These are phyloP conservation scores for Chaetomiaceae sp. DNA, from an alignment of 2,329 filamentous ascomycete genomes.

Conservation along the genomic window DNA sequence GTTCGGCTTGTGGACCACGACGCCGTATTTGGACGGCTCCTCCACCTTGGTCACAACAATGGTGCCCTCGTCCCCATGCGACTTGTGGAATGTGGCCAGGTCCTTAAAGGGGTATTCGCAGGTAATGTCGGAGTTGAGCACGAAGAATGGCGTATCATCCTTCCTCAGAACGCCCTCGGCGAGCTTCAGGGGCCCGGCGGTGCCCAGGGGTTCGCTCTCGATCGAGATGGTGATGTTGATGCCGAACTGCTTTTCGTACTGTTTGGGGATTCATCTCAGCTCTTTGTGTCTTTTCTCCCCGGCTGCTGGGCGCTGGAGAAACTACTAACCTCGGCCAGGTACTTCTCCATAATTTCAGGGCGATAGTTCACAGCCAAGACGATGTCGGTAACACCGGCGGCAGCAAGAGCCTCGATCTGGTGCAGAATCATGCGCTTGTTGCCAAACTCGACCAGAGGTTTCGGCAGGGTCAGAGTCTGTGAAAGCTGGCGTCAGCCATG, in stretches of 20 bases:
- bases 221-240: constrained; percentile 97
- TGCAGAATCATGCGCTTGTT: constrained; percentile 99
- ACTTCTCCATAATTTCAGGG: constrained; percentile 94
- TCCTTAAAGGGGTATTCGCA: constrained; percentile 96
- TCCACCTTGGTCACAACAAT: constrained; percentile 99
- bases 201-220: constrained; percentile 91
- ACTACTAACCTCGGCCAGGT: constrained; percentile 75
- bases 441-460: constrained; percentile 95
- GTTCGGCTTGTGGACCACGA: constrained; percentile 93
- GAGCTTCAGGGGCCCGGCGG: constrained; percentile 90
- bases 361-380: constrained; percentile 98
- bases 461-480: constrained; percentile 92
- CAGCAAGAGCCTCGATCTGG: constrained; percentile 91
- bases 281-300: background rate
- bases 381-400: constrained; percentile 92
- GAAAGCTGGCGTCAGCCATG: constrained; percentile 20
- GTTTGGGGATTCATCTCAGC: constrained; percentile 11
- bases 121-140: constrained; percentile 96
- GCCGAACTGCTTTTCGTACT: constrained; percentile 89
- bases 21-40: constrained; percentile 98
- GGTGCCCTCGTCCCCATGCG: constrained; percentile 90
- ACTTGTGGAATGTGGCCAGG: constrained; percentile 85
- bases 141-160: constrained; percentile 93
- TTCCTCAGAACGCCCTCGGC: constrained; percentile 89
- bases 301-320: constrained; percentile 19